Evolutionary conservation across 768 basidiomycete species (phyloP).

Genomic region (Obba rivulosa): DNA sequence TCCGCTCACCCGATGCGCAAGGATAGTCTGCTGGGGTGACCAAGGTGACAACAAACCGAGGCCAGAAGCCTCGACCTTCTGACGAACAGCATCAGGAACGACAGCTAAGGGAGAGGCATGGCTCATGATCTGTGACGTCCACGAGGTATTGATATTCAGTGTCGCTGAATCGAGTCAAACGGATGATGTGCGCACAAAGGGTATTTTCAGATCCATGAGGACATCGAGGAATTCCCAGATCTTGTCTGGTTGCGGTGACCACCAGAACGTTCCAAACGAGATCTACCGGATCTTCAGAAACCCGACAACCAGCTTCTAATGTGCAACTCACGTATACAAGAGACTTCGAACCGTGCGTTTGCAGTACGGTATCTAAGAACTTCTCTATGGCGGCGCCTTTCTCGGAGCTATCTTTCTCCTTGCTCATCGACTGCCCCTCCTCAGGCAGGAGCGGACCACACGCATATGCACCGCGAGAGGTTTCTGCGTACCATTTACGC

Average conservation of each 20-base stretch:
- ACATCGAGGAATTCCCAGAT: conserved; percentile 15
- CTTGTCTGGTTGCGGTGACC: conserved; percentile 14
- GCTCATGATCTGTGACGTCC: conserved; percentile 11
- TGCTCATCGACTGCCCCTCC: conserved; percentile 3
- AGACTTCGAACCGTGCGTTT: conserved; percentile 11
- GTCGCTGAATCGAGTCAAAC: background rate
- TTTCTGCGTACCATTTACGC: conserved; percentile 5
- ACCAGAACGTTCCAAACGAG: conserved; percentile 16
- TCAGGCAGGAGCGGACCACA: background rate
- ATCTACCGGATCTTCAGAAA: conserved; percentile 5
- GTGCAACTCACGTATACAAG: conserved; percentile 15
- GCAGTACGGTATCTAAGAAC: conserved; percentile 5
- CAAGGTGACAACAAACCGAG: conserved; percentile 15
- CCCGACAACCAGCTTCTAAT: background rate
- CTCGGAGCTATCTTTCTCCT: conserved; percentile 3
- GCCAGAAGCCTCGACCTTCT: conserved; percentile 8
- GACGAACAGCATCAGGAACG: conserved; percentile 6
- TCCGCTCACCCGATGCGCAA: conserved; percentile 13
- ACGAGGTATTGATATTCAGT: too few species aligned
- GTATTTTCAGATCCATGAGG: conserved; percentile 12
- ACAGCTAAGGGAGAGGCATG: conserved; percentile 8
- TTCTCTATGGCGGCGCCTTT: conserved; percentile 6
- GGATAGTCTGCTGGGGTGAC: conserved; percentile 19
- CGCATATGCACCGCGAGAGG: conserved; percentile 1
- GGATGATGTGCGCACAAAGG: conserved; percentile 11